These are phyloP conservation scores for Coemansia sp. DNA, from an alignment of 192 early-diverging fungal species.

Conservation along the genomic window DNA sequence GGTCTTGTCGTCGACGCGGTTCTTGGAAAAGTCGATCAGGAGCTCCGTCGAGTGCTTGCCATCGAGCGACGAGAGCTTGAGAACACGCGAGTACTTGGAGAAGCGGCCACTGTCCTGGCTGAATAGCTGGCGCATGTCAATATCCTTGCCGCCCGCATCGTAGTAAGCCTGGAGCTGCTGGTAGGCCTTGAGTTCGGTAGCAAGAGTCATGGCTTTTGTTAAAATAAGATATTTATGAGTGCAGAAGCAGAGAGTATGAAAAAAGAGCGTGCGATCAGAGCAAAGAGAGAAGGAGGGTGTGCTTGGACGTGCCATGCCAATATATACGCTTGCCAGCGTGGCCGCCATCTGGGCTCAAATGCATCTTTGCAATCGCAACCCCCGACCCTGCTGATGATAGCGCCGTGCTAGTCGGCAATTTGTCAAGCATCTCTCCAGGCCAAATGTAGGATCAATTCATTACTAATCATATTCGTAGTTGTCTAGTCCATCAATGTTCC, in stretches of 20 bases:
- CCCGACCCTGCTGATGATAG: conserved; percentile 3
- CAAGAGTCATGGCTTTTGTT: conserved; percentile 60
- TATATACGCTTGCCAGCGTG: not conserved
- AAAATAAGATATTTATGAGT: not conserved
- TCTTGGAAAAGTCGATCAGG: conserved; percentile 96
- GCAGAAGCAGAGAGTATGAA: not conserved
- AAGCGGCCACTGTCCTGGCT: conserved; percentile 74
- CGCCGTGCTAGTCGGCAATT: not conserved
- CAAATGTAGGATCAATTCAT: not conserved
- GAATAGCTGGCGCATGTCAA: conserved; percentile 82
- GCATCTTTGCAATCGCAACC: not conserved
- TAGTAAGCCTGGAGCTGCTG: conserved; percentile 88
- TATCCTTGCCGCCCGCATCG: conserved; percentile 67
- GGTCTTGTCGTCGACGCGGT: conserved; percentile 81
- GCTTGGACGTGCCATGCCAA: not conserved
- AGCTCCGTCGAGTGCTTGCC: conserved; percentile 61
- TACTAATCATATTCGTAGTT: not conserved
- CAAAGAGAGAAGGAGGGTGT: not conserved
- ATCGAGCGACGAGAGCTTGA: conserved; percentile 55
- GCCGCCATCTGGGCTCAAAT: not conserved
- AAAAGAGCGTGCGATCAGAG: not conserved
- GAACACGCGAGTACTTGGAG: conserved; percentile 69
- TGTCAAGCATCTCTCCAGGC: not conserved
- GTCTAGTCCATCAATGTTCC: conserved; percentile 46
- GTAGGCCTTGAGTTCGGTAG: conserved; percentile 80